Conservation (phyloP, 2,329 filamentous ascomycete species). For the Pseudogymnoascus sp. region DNA sequence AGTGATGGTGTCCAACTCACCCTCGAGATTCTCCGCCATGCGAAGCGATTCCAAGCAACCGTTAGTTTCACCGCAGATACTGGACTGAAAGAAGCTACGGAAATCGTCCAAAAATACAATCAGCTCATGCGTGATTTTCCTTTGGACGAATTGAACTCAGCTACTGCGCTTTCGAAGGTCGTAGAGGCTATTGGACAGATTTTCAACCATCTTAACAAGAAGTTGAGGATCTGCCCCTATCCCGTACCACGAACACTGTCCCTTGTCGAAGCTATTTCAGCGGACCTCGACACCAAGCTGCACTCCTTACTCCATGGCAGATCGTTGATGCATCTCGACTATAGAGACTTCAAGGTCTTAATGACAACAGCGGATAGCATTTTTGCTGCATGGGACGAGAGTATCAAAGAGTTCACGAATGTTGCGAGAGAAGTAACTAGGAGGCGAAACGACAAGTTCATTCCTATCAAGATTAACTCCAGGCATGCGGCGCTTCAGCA, state of each 20-base stretch:
- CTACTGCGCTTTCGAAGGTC: conserved; percentile 80
- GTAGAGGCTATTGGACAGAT: conserved; percentile 85
- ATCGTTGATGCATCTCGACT: conserved; percentile 85
- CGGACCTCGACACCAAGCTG: conserved; percentile 79
- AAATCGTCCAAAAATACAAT: conserved; percentile 97
- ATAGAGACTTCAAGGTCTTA: conserved; percentile 77
- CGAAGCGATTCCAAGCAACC: conserved; percentile 95
- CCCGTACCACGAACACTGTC: conserved; percentile 85
- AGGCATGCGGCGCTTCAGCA: conserved; percentile 86
- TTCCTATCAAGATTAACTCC: conserved; percentile 91
- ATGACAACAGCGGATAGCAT: conserved; percentile 81
- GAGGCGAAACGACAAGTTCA: conserved; percentile 93
- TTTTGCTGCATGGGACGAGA: conserved; percentile 90
- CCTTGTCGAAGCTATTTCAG: conserved; percentile 94
- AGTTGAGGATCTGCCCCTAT: conserved; percentile 92
- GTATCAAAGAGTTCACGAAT: conserved; percentile 95
- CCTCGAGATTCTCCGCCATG: conserved; percentile 89
- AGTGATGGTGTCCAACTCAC: conserved; percentile 87
- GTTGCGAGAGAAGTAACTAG: conserved; percentile 92
- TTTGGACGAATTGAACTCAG: conserved; percentile 79
- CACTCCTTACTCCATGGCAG: conserved; percentile 81
- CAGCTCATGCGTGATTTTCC: conserved; percentile 98
- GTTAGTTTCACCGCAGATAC: conserved; percentile 96
- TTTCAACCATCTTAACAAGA: conserved; percentile 94
- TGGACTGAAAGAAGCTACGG: conserved; percentile 89